phyloP scores from a whole-genome alignment of 2,329 filamentous ascomycete genomes.

The Calonectria naviculata region DNA sequence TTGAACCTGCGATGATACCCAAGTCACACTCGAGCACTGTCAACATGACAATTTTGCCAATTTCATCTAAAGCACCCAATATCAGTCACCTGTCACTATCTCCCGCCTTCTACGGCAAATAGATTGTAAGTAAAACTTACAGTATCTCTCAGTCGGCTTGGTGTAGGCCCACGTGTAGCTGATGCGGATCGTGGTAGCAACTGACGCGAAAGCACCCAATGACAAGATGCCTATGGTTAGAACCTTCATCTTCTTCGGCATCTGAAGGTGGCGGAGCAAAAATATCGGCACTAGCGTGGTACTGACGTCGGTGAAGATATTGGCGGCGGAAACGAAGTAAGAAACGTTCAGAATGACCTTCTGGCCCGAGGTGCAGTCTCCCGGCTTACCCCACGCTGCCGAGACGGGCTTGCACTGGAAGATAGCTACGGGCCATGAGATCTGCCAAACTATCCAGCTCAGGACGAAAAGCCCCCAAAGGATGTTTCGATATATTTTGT shows the following conservation, averaged over 20 bases:
- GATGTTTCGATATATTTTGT: constrained; percentile 2
- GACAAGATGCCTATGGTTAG: constrained; percentile 26
- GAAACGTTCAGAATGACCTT: constrained; percentile 24
- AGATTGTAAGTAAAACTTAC: not conserved
- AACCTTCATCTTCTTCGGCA: constrained; percentile 25
- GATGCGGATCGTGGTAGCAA: constrained; percentile 33
- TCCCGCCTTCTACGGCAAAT: not conserved
- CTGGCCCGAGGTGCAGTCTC: constrained; percentile 27
- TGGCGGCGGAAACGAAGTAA: constrained; percentile 29
- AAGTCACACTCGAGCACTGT: constrained; percentile 39
- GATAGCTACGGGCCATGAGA: constrained; percentile 32
- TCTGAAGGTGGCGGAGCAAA: constrained; percentile 26
- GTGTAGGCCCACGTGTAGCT: constrained; percentile 31
- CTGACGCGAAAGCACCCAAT: constrained; percentile 26
- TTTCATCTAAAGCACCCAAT: constrained; percentile 14
- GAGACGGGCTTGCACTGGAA: constrained; percentile 35
- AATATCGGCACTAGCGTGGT: constrained; percentile 24
- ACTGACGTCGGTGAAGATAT: constrained; percentile 29
- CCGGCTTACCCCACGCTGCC: constrained; percentile 28
- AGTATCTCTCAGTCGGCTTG: constrained; percentile 7
- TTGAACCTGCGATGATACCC: constrained; percentile 38
- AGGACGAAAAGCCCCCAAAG: constrained; percentile 23
- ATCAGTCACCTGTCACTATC: not conserved
- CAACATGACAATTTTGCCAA: constrained; percentile 36
- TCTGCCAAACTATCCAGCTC: constrained; percentile 31